phyloP scores from a whole-genome alignment of 345 rosid species.

The Brassica juncea region DNA sequence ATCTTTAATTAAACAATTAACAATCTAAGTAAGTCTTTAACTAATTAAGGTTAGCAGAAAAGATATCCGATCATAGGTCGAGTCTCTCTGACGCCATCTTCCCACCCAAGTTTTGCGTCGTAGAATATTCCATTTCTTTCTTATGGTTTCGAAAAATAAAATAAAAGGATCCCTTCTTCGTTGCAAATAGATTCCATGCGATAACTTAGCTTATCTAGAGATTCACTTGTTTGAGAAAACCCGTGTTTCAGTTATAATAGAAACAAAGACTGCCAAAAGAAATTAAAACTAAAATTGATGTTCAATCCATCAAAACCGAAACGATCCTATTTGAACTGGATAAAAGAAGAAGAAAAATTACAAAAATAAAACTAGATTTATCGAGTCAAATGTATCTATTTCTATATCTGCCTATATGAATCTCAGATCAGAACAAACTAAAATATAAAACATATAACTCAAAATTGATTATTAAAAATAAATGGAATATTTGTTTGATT shows the following conservation, averaged over 20 bases:
- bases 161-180: slow-evolving; percentile 17
- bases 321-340: background rate
- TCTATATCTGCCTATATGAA: background rate
- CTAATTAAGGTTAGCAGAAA: slow-evolving; percentile 21
- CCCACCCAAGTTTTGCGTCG: slow-evolving; percentile 20
- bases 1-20: background rate
- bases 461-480: background rate
- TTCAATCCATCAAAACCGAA: background rate
- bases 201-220: slow-evolving; percentile 17
- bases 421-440: background rate
- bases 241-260: background rate
- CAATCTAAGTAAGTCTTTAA: slow-evolving; percentile 17
- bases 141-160: background rate
- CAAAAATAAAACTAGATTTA: background rate
- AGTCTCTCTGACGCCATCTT: slow-evolving; percentile 33
- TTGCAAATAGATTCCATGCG: slow-evolving; percentile 32
- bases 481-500: background rate
- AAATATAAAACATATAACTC: background rate
- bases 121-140: slow-evolving; percentile 25
- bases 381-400: background rate
- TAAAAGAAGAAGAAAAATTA: background rate
- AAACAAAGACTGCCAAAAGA: background rate
- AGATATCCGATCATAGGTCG: slow-evolving; percentile 37
- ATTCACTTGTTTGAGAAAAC: background rate
- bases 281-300: background rate